Base-by-base conservation (phyloP, 179 eudicot species). In the Spergularia azorica region DNA sequence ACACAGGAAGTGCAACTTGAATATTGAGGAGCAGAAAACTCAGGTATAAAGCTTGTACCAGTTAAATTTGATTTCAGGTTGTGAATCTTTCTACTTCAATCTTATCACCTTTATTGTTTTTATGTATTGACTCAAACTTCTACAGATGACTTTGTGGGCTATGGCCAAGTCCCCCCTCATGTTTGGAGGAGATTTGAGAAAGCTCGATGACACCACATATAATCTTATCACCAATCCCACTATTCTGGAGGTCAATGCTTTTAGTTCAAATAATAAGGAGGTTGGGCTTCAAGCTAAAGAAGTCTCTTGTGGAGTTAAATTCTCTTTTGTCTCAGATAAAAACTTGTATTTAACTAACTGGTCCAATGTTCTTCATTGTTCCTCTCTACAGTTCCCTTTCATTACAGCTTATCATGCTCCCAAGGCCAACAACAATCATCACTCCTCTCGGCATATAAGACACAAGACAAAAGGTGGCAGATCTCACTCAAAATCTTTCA, bases 141-240 rank as follows among this genome's bases (percentile, higher is more conserved):
- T 43, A 51, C 89, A 95, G 99, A 84, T 95, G 87, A 90, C 98
- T 38, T 81, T 95, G 79, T 95, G 99, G 99, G 88, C 99, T 70
- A 90, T 95, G 90, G 90, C 91, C 57, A 94, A 87, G 84, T 95
- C 99, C 48, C 99, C 99, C 10, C 89, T 95, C 66, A 93, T 95
- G 97, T 93, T 88, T 74, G 98, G 99, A 77, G 98, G 97, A 64
- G 99, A 95, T 84, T 83, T 95, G 93, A 84, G 99, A 87, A 84
- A 84, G 52, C 90, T 95, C n/a, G 98, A 93, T 58, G 80, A 81
- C 21, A 55, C 79, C 55, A 91, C 99, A 10, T 87, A 85, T 67
- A 81, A 78, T 46, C 90, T 95, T 83, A 88, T 95, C 71, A 91
- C 97, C 5, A 88, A 91, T 74, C 99, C 97, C 67, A 83, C 84